Evolutionary conservation across 2,329 filamentous ascomycete species (phyloP), one percentile per base, ranked within the genome.

Genomic region (Boeremia lycopersici): DNA sequence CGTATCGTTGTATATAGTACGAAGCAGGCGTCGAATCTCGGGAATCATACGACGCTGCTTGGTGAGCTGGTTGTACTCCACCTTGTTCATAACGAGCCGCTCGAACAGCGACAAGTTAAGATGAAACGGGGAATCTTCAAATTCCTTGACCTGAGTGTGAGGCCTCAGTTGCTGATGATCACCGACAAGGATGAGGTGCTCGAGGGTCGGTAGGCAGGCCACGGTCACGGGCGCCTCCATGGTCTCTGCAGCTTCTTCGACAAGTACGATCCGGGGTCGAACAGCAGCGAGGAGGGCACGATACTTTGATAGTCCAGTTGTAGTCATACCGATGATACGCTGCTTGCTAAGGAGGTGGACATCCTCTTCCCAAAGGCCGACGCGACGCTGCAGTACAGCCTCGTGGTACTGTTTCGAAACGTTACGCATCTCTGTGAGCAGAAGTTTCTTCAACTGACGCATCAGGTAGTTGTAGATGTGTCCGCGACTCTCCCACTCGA

Each of bases 221-320:
- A 80, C 83, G 8, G 82, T 77, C 39, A 89, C 78, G 1, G 84
- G 84, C 6, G 85, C 84, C 68, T 90, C 88, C 6, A 87, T 81
- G 0, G 88, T 89, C 69, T 96, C 90, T 0, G 90, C 91, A 0
- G 89, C 89, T 75, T 95, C 89, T 77, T 95, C 89, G 43, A 96
- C 86, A 33, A 96, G 76, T 12, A 93, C 80, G 3, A 90, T 79
- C 23, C 80, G 84, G 0, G 91, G 89, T 26, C 83, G 79, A 4
- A 93, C 69, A 2, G 84, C 84, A 0, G 86, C 80, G 19, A 96
- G 78, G 2, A 93, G 78, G 1, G 82, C 84, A 3, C 90, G 85
- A 57, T 95, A 93, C 63, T 96, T 96, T 73, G 87, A 88, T 8
- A 96, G 70, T 1, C 91, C 90, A 0, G 91, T 96, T 0, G 89